A percentile compares a stretch with the other conserved stretches of the same genome.
Evolutionary conservation across 2,329 filamentous ascomycete genomes (phyloP).

Genomic region (Pseudogymnoascus sp.): DNA sequence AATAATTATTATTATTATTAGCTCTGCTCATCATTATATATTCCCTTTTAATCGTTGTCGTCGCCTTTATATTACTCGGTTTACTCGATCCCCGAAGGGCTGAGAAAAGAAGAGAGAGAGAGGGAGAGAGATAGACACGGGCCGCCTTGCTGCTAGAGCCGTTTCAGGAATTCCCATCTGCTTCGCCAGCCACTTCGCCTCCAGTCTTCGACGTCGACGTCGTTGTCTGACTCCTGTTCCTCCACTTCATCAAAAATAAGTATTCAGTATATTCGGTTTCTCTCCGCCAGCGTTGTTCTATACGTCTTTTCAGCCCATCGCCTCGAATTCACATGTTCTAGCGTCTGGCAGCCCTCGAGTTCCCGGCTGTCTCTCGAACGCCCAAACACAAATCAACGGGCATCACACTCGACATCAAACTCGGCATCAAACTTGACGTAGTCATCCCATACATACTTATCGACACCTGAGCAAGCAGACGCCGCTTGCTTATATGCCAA

Average conservation of each 20-base stretch:
- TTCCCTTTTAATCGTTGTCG: neutral
- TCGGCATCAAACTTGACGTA: slow-evolving; percentile 8
- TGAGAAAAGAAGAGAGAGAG: neutral
- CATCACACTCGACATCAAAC: slow-evolving; percentile 4
- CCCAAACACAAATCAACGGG: slow-evolving; percentile 7
- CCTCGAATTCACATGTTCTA: slow-evolving; percentile 1
- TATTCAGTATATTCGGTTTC: slow-evolving; percentile 6
- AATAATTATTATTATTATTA: neutral
- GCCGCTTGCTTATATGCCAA: slow-evolving; percentile 1
- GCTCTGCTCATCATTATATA: neutral
- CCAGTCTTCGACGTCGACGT: slow-evolving; percentile 6
- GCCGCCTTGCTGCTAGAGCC: slow-evolving; percentile 6
- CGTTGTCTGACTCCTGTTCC: slow-evolving; percentile 4
- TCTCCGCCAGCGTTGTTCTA: slow-evolving; percentile 3
- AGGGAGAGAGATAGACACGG: neutral
- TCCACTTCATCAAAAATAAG: slow-evolving; percentile 1
- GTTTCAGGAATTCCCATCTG: slow-evolving; percentile 9
- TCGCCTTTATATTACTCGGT: neutral
- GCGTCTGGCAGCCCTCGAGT: neutral
- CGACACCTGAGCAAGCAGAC: slow-evolving; percentile 1
- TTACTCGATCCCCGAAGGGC: neutral
- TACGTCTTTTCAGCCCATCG: neutral
- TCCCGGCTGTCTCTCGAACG: neutral
- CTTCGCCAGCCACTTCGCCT: slow-evolving; percentile 7
- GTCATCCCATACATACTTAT: slow-evolving; percentile 7